Conservation (phyloP, 331 rosid species). For the Rosa hybrid region DNA sequence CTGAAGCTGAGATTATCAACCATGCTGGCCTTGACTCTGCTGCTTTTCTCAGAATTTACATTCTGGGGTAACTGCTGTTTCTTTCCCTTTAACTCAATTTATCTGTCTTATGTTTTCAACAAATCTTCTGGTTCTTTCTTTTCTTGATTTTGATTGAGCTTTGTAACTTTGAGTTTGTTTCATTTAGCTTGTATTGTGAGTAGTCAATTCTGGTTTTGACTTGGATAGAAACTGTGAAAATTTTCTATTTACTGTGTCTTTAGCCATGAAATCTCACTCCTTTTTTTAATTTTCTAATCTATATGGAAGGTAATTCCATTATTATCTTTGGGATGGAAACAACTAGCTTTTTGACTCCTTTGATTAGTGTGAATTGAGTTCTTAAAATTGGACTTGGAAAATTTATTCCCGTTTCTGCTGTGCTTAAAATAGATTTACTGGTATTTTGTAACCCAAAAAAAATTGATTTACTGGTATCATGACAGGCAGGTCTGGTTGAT, state of each 20-base stretch:
- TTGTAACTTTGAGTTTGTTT: neutral
- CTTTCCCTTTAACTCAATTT: too few relatives aligned
- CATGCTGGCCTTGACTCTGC: conserved; percentile 99
- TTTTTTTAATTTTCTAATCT: neutral
- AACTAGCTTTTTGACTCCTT: neutral
- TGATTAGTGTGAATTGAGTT: neutral
- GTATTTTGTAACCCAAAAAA: too few relatives aligned
- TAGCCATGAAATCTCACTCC: neutral
- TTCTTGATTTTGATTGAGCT: neutral
- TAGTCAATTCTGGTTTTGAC: neutral
- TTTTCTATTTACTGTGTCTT: neutral
- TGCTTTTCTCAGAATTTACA: conserved; percentile 87
- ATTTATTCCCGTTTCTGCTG: neutral
- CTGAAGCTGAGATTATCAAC: conserved; percentile 69
- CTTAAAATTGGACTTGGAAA: neutral
- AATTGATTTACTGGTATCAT: neutral
- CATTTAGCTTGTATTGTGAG: neutral
- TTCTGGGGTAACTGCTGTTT: conserved; percentile 51
- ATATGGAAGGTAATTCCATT: neutral
- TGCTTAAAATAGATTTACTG: neutral
- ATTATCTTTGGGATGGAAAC: neutral
- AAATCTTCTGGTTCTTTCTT: neutral
- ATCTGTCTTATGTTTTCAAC: neutral
- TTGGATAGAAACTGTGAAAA: neutral
- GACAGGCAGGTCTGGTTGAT: neutral